Base-by-base conservation (phyloP, 2,329 filamentous ascomycete genomes). In the Trichocomaceae sp. region DNA sequence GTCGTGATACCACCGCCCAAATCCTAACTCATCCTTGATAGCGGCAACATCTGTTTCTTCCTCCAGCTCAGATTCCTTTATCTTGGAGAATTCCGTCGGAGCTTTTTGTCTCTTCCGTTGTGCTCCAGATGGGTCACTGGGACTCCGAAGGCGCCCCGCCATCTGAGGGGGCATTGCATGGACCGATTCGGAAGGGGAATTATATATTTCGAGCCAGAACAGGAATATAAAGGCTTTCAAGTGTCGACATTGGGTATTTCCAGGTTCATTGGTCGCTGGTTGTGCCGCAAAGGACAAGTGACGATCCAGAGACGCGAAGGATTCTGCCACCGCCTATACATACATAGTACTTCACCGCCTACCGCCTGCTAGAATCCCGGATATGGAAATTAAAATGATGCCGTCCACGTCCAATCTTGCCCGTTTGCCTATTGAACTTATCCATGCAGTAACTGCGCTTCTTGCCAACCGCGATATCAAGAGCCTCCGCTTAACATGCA, bases 1-100 rank as follows among this genome's bases (percentile, higher is more conserved):
- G 20, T 72, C 72, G 59, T 77, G 73, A 65, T 85, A 84, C 75
- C 82, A 83, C 58, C 76, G 70, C 23, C 77, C 78, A 52, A 84
- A 81, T 8, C 83, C 81, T 26, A 85, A 66, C 60, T 83, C 70
- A 74, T 84, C 74, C 78, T 79, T 72, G 70, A 83, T 60, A 57
- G 76, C 64, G 48, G 42, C 5, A 54, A 42, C 39, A 59, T 60
- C n/a, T 55, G 47, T 35, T 59, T 56, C 33, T 57, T 54, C 37
- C 59, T 58, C 62, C 57, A 64, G 58, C 41, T 61, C 60, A 47
- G 55, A 54, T 51, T 62, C 61, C 26, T 62, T 59, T 47, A 53
- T 47, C 29, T 33, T 33, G 6, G 33, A 15, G 13, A 53, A 53
- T 42, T 53, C 44, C 23, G 44, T 15, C 12, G 51, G 44, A 13